phyloP scores from a whole-genome alignment of 1,284 basidiomycete genomes.

The Fomitopsis pinicola region DNA sequence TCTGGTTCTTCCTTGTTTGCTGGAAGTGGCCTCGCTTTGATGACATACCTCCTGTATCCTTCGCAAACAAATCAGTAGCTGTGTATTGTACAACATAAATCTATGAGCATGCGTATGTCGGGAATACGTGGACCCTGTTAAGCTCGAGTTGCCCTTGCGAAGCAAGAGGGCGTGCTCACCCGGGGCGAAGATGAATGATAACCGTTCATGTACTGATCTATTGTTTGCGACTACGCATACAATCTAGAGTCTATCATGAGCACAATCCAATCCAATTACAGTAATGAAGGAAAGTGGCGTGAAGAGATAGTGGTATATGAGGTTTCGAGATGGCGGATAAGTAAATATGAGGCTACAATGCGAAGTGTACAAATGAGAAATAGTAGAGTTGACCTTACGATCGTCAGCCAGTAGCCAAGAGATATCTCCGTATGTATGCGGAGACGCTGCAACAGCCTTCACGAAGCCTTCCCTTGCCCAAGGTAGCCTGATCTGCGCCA shows the following conservation, averaged over 20 bases:
- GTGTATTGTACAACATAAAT: constrained; percentile 16
- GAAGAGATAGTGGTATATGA: neutral
- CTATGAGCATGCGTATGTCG: constrained; percentile 6
- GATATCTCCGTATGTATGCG: neutral
- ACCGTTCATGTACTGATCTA: neutral
- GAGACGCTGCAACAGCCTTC: neutral
- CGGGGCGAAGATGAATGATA: neutral
- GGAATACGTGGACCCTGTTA: neutral
- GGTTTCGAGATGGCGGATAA: neutral
- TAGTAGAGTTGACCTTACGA: neutral
- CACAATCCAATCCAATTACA: neutral
- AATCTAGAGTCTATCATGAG: neutral
- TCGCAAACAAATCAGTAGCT: constrained; percentile 9
- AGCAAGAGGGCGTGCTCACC: neutral
- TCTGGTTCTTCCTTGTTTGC: constrained; percentile 10
- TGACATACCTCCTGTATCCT: constrained; percentile 10
- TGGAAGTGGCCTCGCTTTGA: constrained; percentile 10
- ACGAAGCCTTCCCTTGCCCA: neutral
- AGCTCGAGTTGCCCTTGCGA: neutral
- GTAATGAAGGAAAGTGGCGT: neutral
- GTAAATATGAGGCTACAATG: neutral
- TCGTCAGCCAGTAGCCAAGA: neutral
- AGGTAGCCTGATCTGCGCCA: constrained; percentile 4
- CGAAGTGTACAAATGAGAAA: neutral
- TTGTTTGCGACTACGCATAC: neutral